Evolutionary conservation across 108 stramenopile species (phyloP).

Genomic region (Nitzschia palea): DNA sequence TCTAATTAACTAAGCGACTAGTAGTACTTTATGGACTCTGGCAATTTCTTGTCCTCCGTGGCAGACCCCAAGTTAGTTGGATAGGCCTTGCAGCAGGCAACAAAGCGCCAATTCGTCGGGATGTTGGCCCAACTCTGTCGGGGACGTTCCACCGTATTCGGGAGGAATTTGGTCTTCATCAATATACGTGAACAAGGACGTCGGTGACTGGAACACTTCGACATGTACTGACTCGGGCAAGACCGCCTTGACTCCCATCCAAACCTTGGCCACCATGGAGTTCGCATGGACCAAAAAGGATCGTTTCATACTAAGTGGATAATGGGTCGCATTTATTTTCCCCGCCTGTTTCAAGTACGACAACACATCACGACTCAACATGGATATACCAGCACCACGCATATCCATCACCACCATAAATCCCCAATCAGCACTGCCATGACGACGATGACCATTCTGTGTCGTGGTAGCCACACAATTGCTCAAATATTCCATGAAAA

Average conservation of each 20-base stretch:
- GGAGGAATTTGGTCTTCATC: conserved; percentile 56
- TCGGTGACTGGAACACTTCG: conserved; percentile 45
- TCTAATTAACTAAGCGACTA: too few relatives aligned
- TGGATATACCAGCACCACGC: conserved; percentile 30
- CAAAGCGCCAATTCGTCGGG: conserved; percentile 38
- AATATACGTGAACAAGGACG: conserved; percentile 44
- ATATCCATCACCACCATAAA: conserved; percentile 62
- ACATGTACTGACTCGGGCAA: conserved; percentile 47
- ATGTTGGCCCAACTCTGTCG: conserved; percentile 44
- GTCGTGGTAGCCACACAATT: conserved; percentile 23
- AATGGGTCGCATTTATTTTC: conserved; percentile 48
- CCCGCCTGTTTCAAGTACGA: conserved; percentile 51
- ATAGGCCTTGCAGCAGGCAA: background rate
- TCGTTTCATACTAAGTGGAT: conserved; percentile 42
- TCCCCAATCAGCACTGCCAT: conserved; percentile 23
- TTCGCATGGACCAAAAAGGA: conserved; percentile 45
- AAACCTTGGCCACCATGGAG: conserved; percentile 47
- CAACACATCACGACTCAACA: conserved; percentile 52
- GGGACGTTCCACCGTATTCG: conserved; percentile 54
- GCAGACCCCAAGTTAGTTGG: too few relatives aligned
- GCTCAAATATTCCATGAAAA: conserved; percentile 53
- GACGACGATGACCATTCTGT: background rate
- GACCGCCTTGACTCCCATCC: conserved; percentile 32
- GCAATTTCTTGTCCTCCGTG: too few relatives aligned
- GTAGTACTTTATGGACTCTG: too few relatives aligned